phyloP scores from a whole-genome alignment of 1,139 yeast genomes.

The Pichiaceae sp. region DNA sequence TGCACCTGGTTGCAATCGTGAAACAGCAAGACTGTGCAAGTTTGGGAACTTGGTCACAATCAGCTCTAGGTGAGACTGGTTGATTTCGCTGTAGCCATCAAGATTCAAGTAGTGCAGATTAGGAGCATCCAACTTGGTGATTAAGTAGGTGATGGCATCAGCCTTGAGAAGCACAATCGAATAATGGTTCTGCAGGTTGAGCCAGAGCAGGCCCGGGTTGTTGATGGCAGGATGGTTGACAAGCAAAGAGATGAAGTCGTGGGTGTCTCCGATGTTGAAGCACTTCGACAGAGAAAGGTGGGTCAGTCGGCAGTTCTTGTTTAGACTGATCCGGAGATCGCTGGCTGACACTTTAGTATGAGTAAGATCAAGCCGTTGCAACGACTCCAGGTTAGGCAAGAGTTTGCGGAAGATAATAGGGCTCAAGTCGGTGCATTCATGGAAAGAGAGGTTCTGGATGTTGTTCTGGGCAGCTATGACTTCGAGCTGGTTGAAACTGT shows the following conservation, averaged over 20 bases:
- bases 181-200: conserved; percentile 66
- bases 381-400: conserved; percentile 47
- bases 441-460: conserved; percentile 59
- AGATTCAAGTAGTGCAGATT: conserved; percentile 52
- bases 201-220: conserved; percentile 54
- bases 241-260: conserved; percentile 64
- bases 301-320: conserved; percentile 51
- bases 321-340: conserved; percentile 38
- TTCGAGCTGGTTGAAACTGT: conserved; percentile 42
- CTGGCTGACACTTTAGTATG: conserved; percentile 70
- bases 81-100: conserved; percentile 63
- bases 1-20: conserved; percentile 12
- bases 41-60: conserved; percentile 46
- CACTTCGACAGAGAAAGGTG: conserved; percentile 79
- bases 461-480: conserved; percentile 24
- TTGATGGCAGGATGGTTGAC: conserved; percentile 65
- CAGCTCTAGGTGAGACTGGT: conserved; percentile 40
- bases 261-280: conserved; percentile 59
- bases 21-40: conserved; percentile 45
- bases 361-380: conserved; percentile 68
- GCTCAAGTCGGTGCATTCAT: conserved; percentile 79
- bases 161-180: conserved; percentile 57
- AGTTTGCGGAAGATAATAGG: conserved; percentile 46
- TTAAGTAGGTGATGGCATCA: conserved; percentile 47
- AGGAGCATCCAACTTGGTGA: conserved; percentile 41